phyloP scores from a whole-genome alignment of 2,329 filamentous ascomycete genomes.

The Aspergillus terreus region DNA sequence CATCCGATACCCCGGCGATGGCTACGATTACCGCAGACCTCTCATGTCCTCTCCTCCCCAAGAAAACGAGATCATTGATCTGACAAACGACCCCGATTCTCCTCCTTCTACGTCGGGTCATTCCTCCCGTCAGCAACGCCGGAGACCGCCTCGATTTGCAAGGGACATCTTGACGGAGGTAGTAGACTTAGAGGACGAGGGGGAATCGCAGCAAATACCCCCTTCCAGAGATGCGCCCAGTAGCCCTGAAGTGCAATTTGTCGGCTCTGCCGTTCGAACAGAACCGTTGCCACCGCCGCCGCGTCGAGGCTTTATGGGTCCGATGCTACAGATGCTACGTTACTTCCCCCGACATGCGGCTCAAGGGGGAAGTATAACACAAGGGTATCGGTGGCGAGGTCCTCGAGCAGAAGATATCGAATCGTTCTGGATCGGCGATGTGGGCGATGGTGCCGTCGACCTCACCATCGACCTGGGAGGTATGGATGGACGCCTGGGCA shows the following conservation, averaged over 20 bases:
- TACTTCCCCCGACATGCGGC: background rate
- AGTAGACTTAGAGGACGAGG: slow-evolving; percentile 40
- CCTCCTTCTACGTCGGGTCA: slow-evolving; percentile 15
- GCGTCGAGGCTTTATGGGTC: slow-evolving; percentile 2
- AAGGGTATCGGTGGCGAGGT: background rate
- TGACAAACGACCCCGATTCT: slow-evolving; percentile 45
- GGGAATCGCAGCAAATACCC: slow-evolving; percentile 10
- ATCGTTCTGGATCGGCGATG: slow-evolving; percentile 23
- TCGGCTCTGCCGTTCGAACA: slow-evolving; percentile 28
- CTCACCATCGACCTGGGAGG: background rate
- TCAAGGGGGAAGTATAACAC: background rate
- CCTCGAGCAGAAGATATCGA: background rate
- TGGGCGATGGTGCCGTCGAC: slow-evolving; percentile 16
- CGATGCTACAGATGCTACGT: slow-evolving; percentile 9
- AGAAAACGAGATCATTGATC: slow-evolving; percentile 41
- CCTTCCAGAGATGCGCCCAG: slow-evolving; percentile 18
- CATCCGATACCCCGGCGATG: slow-evolving; percentile 48
- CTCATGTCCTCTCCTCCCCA: slow-evolving; percentile 36
- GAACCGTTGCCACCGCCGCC: slow-evolving; percentile 3
- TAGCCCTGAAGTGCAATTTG: slow-evolving; percentile 51
- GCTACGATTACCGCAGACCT: slow-evolving; percentile 53
- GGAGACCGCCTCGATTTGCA: slow-evolving; percentile 32
- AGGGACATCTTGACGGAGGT: slow-evolving; percentile 36
- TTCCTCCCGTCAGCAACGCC: slow-evolving; percentile 2
- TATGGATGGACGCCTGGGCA: slow-evolving; percentile 18